Evolutionary conservation across 2,329 filamentous ascomycete species (phyloP), one percentile per base, ranked within the genome.

Genomic region (Endothia cerciana): DNA sequence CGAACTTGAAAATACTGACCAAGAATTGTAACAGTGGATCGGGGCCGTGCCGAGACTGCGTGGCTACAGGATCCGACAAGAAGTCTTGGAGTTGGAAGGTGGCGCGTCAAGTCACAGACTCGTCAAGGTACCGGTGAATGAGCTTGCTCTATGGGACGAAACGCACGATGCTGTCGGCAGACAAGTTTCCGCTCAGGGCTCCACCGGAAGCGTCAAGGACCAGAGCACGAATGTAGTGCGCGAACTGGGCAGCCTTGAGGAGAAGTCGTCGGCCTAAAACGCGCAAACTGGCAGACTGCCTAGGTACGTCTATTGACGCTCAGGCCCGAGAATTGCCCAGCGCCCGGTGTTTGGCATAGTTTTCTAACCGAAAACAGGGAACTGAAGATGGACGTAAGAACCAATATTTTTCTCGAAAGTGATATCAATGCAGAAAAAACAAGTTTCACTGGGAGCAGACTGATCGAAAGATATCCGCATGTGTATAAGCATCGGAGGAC

Each of bases 41-140:
- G 55, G 60, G 60, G 47, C 41, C 10, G 17, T 62, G 17, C 61
- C 65, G 2, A 55, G 51, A 22, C 22, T 56, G 22, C 47, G 38
- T 10, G 65, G 65, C 40, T 68, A 68, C 7, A 4, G 43, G 10
- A 49, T 69, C 22, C 66, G 60, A 3, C 53, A 59, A 13, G 62
- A 64, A 33, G 55, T 68, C 22, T 22, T 64, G 7, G 59, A 47
- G 36, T 73, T 83, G 11, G 81, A 80, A 0, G 75, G 79, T 66
- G 75, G 75, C n/a, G 81, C 80, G 1, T 74, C 78, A 58, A 80
- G 79, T 0, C 82, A 87, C 71, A 72, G 74, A n/a, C 70, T 86
- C 4, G 75, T 82, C 57, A 83, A 82, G 69, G 76, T 86, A 0
- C 80, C 82, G 0, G 69, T 78, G 0, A 72, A 67, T 0, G 74